These are phyloP conservation scores for Buddleja alternifolia DNA, from an alignment of 257 asterid species.

Conservation along the genomic window DNA sequence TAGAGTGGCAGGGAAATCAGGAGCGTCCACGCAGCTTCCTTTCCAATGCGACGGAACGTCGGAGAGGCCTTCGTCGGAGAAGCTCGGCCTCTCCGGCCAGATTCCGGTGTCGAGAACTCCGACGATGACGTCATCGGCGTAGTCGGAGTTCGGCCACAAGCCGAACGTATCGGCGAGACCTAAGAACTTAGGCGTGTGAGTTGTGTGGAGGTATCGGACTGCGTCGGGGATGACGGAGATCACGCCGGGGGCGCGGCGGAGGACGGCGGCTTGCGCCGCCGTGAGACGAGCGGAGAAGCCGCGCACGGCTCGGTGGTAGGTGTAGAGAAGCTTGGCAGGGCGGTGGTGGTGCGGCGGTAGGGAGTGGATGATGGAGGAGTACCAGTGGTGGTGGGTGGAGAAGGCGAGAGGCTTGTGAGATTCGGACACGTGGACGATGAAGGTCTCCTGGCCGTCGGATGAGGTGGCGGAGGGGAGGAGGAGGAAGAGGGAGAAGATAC, in stretches of 20 bases:
- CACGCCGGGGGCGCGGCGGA: conserved; percentile 58
- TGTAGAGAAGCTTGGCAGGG: conserved; percentile 65
- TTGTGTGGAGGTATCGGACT: conserved; percentile 70
- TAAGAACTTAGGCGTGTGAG: conserved; percentile 75
- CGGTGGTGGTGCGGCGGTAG: conserved; percentile 56
- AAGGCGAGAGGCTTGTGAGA: conserved; percentile 61
- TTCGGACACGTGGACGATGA: conserved; percentile 76
- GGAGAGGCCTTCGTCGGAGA: conserved; percentile 73
- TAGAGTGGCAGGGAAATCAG: conserved; percentile 53
- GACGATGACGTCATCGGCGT: conserved; percentile 81
- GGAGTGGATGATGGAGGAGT: conserved; percentile 65
- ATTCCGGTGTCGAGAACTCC: conserved; percentile 93
- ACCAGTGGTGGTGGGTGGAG: conserved; percentile 81
- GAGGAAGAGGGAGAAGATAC: conserved; percentile 30
- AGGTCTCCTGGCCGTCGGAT: conserved; percentile 55
- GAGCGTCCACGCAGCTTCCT: conserved; percentile 65
- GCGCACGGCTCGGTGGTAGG: conserved; percentile 60
- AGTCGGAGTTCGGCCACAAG: conserved; percentile 81
- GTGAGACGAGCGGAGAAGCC: conserved; percentile 87
- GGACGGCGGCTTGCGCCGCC: conserved; percentile 52
- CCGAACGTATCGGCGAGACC: conserved; percentile 74
- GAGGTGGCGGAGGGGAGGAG: conserved; percentile 37
- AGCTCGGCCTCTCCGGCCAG: conserved; percentile 92
- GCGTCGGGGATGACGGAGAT: conserved; percentile 72
- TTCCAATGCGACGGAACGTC: conserved; percentile 75